These are phyloP conservation scores for Agrocybe praecox DNA, from an alignment of 768 basidiomycete genomes.

Conservation along the genomic window DNA sequence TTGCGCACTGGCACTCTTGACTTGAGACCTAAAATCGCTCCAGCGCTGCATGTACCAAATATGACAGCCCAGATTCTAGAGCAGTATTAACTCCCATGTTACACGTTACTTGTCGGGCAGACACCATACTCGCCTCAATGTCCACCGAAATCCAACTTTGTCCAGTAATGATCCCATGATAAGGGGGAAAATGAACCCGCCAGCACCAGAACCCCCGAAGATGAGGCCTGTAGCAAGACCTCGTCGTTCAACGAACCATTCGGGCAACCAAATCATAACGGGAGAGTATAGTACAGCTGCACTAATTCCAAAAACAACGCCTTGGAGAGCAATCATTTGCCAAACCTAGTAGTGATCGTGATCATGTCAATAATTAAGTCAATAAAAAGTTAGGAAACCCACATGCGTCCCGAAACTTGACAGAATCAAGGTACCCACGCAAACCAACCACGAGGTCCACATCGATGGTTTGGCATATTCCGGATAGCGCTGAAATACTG, in stretches of 20 bases:
- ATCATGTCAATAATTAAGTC: neutral
- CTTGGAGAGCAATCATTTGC: constrained; percentile 7
- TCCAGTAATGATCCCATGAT: constrained; percentile 6
- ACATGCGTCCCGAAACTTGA: constrained; percentile 3
- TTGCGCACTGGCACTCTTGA: constrained; percentile 1
- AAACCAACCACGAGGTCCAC: neutral
- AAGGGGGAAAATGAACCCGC: constrained; percentile 2
- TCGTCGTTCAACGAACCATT: constrained; percentile 4
- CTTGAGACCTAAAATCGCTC: constrained; percentile 3
- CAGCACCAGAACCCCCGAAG: constrained; percentile 3
- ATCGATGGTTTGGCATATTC: constrained; percentile 2
- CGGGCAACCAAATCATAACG: constrained; percentile 7
- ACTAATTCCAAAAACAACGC: constrained; percentile 6
- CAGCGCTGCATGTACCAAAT: neutral
- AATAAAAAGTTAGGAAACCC: neutral
- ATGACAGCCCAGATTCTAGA: constrained; percentile 4
- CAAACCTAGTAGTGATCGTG: neutral
- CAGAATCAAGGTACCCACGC: neutral
- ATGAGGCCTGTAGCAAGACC: constrained; percentile 4
- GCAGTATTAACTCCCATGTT: neutral
- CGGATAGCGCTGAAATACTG: constrained; percentile 8
- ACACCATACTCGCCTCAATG: neutral
- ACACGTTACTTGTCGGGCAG: neutral
- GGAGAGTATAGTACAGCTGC: neutral
- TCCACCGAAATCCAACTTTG: constrained; percentile 4